Evolutionary conservation across 2,329 filamentous ascomycete species (phyloP), one percentile per base, ranked within the genome.

Genomic region (Penicillium sumatraense): DNA sequence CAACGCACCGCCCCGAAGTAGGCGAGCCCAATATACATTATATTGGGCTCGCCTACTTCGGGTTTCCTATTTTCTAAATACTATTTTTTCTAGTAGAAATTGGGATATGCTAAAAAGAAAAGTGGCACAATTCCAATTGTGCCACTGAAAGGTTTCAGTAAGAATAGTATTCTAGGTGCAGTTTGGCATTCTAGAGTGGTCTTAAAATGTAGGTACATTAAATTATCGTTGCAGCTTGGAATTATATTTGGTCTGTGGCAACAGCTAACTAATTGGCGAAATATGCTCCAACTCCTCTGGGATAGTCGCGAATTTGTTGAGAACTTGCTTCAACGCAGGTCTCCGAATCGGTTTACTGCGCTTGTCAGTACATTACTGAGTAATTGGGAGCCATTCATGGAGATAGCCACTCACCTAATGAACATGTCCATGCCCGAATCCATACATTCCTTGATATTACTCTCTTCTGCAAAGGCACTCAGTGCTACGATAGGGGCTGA

Each of bases 351-450:
- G 85, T 71, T 88, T 88, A 36, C 62, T 66, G n/a, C n/a, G n/a
- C n/a, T n/a, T n/a, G n/a, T n/a, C n/a, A 11, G 8, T 20, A 18
- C 6, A 8, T 6, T 38, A 63, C 52, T 8, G 48, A 18, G n/a
- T n/a, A n/a, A 23, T 24, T 8, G 21, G 3, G 9, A 27, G 18
- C 0, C 4, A 31, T 24, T 13, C 2, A 5, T 18, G 10, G 20
- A 21, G 4, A 23, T n/a, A 7, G 13, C 20, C 26, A 29, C 57
- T 36, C 24, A 67, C 36, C 81, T 81, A 26, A 96, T 80, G 72
- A 96, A 96, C 77, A 92, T 91, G 68, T 96, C 86, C 92, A 96
- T 96, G 52, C 93, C 93, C 1, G 88, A 91, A 56, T 93, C 91
- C 72, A 95, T 89, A 72, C 90, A 90, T 70, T 93, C 89, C 72